Conservation (phyloP, 805 yeast species). For the Metschnikowia koreensis region DNA sequence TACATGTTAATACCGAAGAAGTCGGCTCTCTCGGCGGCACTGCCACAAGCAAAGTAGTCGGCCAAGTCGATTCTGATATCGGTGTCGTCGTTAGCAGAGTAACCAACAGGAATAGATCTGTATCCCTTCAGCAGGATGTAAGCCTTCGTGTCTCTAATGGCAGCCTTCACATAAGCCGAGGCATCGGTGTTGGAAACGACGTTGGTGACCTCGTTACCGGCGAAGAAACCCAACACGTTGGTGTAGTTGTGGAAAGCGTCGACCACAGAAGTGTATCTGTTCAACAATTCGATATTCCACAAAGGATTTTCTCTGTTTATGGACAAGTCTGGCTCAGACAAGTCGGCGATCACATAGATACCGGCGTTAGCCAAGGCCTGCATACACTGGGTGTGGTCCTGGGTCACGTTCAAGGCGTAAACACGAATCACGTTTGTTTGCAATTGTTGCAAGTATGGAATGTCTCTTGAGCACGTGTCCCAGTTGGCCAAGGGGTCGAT, state of each 20-base stretch:
- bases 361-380: conserved; percentile 70
- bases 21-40: conserved; percentile 60
- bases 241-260: conserved; percentile 68
- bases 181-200: conserved; percentile 63
- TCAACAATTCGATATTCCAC: conserved; percentile 61
- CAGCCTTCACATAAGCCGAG: conserved; percentile 81
- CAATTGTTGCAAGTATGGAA: conserved; percentile 62
- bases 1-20: conserved; percentile 88
- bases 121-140: conserved; percentile 61
- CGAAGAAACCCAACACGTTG: conserved; percentile 77
- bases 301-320: conserved; percentile 61
- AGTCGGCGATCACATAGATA: conserved; percentile 86
- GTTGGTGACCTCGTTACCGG: conserved; percentile 84
- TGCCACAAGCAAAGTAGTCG: conserved; percentile 77
- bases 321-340: conserved; percentile 67
- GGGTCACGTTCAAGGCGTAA: conserved; percentile 63
- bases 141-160: conserved; percentile 71
- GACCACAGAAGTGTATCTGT: conserved; percentile 68
- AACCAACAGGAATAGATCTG: conserved; percentile 75
- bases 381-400: conserved; percentile 73
- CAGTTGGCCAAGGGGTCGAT: conserved; percentile 71
- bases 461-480: conserved; percentile 64
- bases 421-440: conserved; percentile 73
- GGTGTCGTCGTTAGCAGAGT: conserved; percentile 75
- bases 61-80: conserved; percentile 66